Evolutionary conservation across 805 yeast genomes (phyloP), one percentile per base, ranked within the genome.

Genomic region (Tetrapisispora arboricola): DNA sequence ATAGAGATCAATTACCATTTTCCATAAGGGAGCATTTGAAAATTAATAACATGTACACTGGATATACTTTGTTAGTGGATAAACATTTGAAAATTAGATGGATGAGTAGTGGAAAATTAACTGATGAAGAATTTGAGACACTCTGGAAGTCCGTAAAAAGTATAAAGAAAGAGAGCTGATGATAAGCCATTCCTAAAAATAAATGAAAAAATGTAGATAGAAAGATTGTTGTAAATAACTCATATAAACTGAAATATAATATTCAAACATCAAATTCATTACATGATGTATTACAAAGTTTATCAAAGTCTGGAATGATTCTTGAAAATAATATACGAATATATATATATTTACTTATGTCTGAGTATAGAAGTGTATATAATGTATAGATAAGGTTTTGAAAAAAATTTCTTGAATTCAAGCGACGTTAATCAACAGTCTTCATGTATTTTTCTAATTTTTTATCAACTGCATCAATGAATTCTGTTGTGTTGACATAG

Each of bases 31-130:
- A 78, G 40, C 59, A 71, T 20, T 60, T 90, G 27, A 65, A 73
- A 37, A 74, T 87, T 49, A 79, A 78, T 41, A 90, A 90, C 56
- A 71, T 75, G 18, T 83, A 81, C 50, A 76, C 94, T 2, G 97
- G 97, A 0, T 87, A 84, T 55, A 66, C 87, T 10, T 81, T 86
- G 48, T 65, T 90, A 4, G 71, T 92, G 27, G 98, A 92, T 55
- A 68, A 67, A 13, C 66, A 76, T 12, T 80, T 81, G 39, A 79
- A 73, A 51, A 80, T 92, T 40, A 69, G 97, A 50, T 90, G 97
- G 97, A 87, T 86, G 19, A 84, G 86, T 4, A 76, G 94, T 50
- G 98, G 97, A 2, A 74, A 72, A 30, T 81, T 95, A 1, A 69
- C 70, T 13, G 76, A 71, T n/a, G 71, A 72, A 26, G 98, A 92